These are phyloP conservation scores for Bacidia gigantensis DNA, from an alignment of 495 filamentous ascomycete genomes.

Conservation along the genomic window DNA sequence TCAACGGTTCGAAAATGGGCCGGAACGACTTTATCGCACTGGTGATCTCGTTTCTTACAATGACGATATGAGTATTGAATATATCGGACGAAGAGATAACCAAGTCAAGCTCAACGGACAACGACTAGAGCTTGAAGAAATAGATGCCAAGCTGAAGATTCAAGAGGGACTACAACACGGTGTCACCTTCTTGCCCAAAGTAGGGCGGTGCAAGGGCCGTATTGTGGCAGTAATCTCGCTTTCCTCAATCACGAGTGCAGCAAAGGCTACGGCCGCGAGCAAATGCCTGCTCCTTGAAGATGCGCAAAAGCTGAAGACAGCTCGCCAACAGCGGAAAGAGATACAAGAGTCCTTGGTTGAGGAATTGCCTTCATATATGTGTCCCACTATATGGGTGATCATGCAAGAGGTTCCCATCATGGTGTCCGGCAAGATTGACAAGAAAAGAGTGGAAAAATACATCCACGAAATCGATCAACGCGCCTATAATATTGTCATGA, in stretches of 20 bases:
- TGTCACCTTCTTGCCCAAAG: constrained; percentile 6
- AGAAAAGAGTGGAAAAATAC: constrained; percentile 32
- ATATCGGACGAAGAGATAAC: constrained; percentile 22
- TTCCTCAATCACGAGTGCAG: constrained; percentile 11
- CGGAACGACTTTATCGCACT: constrained; percentile 19
- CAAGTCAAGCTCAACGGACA: constrained; percentile 26
- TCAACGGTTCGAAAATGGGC: background rate
- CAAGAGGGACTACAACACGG: constrained; percentile 21
- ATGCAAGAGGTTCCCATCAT: constrained; percentile 33
- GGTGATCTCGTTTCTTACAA: constrained; percentile 24
- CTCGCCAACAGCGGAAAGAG: constrained; percentile 7
- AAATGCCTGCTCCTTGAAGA: constrained; percentile 5
- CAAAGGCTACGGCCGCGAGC: constrained; percentile 4
- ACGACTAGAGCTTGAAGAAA: constrained; percentile 22
- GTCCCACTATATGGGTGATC: constrained; percentile 32
- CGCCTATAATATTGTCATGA: constrained; percentile 10
- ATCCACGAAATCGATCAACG: constrained; percentile 28
- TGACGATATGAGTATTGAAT: constrained; percentile 17
- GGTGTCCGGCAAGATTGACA: constrained; percentile 37
- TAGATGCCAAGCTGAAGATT: constrained; percentile 29
- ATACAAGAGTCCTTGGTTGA: constrained; percentile 13
- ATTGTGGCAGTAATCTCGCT: constrained; percentile 10
- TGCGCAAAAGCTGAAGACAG: constrained; percentile 12
- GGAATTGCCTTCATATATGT: constrained; percentile 36
- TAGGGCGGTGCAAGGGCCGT: constrained; percentile 7